Conservation (phyloP, 306 rosid genomes). For the Fragaria ananassa region DNA sequence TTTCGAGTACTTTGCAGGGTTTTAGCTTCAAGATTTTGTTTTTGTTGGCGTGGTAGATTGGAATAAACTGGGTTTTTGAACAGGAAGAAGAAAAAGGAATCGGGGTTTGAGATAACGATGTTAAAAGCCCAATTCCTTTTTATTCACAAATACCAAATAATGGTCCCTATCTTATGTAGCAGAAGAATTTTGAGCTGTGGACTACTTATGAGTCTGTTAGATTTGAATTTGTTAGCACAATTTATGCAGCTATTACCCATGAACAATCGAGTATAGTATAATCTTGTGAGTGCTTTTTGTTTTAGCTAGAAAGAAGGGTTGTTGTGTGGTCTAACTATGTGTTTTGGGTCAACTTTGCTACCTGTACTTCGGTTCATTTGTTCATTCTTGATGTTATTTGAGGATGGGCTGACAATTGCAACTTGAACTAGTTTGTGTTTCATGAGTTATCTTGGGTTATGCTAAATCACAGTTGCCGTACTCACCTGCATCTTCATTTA, state of each 20-base stretch:
- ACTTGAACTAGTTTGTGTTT: neutral
- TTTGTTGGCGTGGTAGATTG: neutral
- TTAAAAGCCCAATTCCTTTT: too few species aligned
- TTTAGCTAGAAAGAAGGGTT: neutral
- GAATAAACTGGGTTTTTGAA: neutral
- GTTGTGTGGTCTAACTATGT: neutral
- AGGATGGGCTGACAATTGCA: neutral
- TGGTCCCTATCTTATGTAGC: neutral
- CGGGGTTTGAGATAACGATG: neutral
- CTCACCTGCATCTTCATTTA: neutral
- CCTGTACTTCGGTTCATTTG: neutral
- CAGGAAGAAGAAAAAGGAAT: neutral
- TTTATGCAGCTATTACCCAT: neutral
- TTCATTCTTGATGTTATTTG: neutral
- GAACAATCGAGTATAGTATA: neutral
- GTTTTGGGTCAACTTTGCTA: neutral
- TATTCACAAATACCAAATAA: too few species aligned
- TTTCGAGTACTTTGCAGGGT: neutral
- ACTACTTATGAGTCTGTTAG: neutral
- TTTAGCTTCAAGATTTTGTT: neutral
- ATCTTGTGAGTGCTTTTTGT: neutral
- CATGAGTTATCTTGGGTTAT: neutral
- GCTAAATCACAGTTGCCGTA: neutral
- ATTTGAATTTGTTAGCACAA: neutral
- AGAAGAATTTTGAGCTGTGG: neutral